These are phyloP conservation scores for Paecilomyces sp. DNA, from an alignment of 2,329 filamentous ascomycete species.

Conservation along the genomic window DNA sequence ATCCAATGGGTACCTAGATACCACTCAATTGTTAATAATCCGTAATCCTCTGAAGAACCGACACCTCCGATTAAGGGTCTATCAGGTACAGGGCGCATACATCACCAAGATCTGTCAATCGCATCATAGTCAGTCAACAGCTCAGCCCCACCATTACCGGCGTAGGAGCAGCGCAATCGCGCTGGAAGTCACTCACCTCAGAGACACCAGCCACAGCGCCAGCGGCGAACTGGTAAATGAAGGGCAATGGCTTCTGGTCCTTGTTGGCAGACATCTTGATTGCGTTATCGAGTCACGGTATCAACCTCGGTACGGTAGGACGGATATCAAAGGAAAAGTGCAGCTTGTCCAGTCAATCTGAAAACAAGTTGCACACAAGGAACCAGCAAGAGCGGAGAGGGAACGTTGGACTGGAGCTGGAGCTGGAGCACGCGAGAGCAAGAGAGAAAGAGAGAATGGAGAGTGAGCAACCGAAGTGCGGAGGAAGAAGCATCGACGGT, in stretches of 20 bases:
- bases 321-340: background rate
- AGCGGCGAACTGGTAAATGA: conserved; percentile 91
- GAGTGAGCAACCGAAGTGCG: background rate
- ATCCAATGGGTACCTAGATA: conserved; percentile 86
- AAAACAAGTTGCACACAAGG: background rate
- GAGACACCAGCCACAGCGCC: conserved; percentile 97
- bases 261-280: conserved; percentile 50
- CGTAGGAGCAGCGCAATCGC: background rate
- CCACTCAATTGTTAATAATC: conserved; percentile 2
- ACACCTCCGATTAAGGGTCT: background rate
- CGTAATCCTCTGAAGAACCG: background rate
- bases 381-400: conserved; percentile 3
- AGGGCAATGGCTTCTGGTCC: conserved; percentile 71
- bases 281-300: conserved; percentile 7
- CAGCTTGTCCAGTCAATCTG: background rate
- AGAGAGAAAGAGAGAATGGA: conserved; percentile 9
- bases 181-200: conserved; percentile 55
- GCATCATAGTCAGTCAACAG: conserved; percentile 7
- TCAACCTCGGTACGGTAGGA: background rate
- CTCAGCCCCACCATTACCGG: background rate
- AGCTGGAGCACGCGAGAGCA: background rate
- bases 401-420: conserved; percentile 3
- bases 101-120: conserved; percentile 18
- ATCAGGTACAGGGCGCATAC: conserved; percentile 10
- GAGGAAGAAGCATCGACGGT: background rate